Base-by-base conservation (phyloP, 768 basidiomycete species). In the Hypholoma fasciculare region DNA sequence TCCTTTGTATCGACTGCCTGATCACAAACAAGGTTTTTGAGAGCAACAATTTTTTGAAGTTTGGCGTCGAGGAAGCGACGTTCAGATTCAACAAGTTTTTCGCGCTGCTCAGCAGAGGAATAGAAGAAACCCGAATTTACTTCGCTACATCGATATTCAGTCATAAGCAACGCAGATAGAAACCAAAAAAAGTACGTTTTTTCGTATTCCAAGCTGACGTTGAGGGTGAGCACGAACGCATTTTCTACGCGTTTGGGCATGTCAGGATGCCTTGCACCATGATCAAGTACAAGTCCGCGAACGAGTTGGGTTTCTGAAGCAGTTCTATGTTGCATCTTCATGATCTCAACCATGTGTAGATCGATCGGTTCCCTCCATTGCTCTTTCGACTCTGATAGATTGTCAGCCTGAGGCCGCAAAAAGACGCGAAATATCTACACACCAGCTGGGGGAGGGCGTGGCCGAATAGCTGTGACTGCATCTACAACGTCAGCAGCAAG, bases 261-360 rank as follows among this genome's bases (percentile, higher is more conserved):
- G 75, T 98, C 97, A 11, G 97, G 96, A 76, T 99, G 97, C 63
- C 97, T 80, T 56, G 92, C 93, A 63, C 97, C 96, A 70, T 98
- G 96, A 76, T 99, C 97, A 65, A 99, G 82, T 46, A 99, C 97
- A 57, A 99, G 82, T 37, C 97, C 97, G 65, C 92, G 90, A 67
- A 99, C 80, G 39, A 99, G 86, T 71, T 97, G 92, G 30, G 97
- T 99, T 74, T 99, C 97, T 20, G 94, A 94, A 61, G 97, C 94
- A 43, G 90, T 96, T 67, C 96, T 90, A 77, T 99, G 97, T 73
- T 97, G 96, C 97, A 99, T 99, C 79, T 98, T 98, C 97, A 98
- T 98, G 61, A 98, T 88, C 76, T 99, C 97, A 52, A 99, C 79
- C 97, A 99, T 99, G 76, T 98, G 96, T 56, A 99, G 80, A 78